Conservation (phyloP, 2,329 filamentous ascomycete species). For the Penicillium sp. region DNA sequence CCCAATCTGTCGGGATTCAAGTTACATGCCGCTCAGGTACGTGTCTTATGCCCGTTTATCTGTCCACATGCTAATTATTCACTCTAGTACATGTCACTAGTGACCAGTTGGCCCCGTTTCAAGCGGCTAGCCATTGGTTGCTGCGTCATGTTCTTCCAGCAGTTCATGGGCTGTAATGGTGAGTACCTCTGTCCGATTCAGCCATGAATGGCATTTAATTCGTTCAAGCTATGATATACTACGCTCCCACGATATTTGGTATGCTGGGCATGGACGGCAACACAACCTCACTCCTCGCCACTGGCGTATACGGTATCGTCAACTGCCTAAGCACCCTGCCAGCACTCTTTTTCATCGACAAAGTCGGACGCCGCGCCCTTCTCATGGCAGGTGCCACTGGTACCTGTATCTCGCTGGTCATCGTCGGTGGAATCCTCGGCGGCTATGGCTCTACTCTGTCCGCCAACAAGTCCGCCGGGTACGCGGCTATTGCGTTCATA, state of each 20-base stretch:
- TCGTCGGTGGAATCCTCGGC: constrained; percentile 35
- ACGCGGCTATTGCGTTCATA: constrained; percentile 38
- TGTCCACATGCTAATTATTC: not conserved
- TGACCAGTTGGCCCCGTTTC: constrained; percentile 35
- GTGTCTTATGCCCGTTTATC: not conserved
- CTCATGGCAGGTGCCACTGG: constrained; percentile 36
- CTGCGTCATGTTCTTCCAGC: constrained; percentile 42
- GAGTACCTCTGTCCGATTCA: not conserved
- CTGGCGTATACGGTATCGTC: constrained; percentile 39
- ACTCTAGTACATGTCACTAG: constrained; percentile 30
- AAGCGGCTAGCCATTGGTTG: constrained; percentile 39
- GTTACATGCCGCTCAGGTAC: constrained; percentile 32
- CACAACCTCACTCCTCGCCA: constrained; percentile 35
- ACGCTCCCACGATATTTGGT: constrained; percentile 46
- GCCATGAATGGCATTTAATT: not conserved
- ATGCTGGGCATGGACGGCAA: constrained; percentile 42
- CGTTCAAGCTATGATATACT: constrained; percentile 45
- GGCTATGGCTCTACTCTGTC: constrained; percentile 29
- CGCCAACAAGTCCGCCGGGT: constrained; percentile 31
- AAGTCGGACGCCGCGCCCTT: constrained; percentile 31
- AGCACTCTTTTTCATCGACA: constrained; percentile 35
- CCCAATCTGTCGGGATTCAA: constrained; percentile 26
- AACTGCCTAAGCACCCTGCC: constrained; percentile 36
- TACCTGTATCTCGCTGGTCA: constrained; percentile 35
- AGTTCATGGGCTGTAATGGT: constrained; percentile 49